Base-by-base conservation (phyloP, 106 monocot species). In the Dendrobium huoshanense region DNA sequence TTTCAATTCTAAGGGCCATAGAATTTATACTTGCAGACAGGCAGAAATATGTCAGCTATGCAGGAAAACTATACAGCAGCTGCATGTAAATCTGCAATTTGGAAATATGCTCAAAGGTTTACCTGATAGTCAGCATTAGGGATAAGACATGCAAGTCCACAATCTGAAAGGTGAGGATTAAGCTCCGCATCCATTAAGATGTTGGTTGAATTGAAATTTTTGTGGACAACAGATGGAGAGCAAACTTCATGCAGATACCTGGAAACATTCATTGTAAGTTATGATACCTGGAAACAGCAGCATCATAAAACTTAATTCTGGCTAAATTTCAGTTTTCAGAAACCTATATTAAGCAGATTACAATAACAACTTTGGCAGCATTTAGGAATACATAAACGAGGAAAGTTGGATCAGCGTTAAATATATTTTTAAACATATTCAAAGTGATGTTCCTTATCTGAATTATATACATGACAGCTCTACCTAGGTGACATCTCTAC, bases 201-300 rank as follows among this genome's bases (percentile, higher is more conserved):
- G 78, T 98, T 94, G 24, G 89, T 87, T 73, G 98, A 98, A 65
- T 95, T 98, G 79, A 98, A 88, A 68, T 91, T 98, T 75, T 93
- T 95, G 83, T 92, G 92, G 56, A 92, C 83, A 77, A 95, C 79
- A 77, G 89, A 87, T 8, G 98, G 98, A 9, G 92, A 98, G 83
- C 98, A 98, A 65, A 88, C 88, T 84, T 95, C 98, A 81, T 98
- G 97, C 77, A 98, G 78, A 49, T 95, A 95, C 83, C 98, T 98
- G 81, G 49, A 78, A 54, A 81, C 17, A 75, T 64, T 58, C 27
- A 56, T 74, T 79, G 9, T 17, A 22, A 45, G 9, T 24, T 16
- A 75, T 72, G 68, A 76, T 77, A n/a, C n/a, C n/a, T n/a, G n/a
- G 31, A 45, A 20, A 75, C 42, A 72, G 29, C 9, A 2, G 2